These are phyloP conservation scores for Solanum habrochaites DNA, from an alignment of 257 asterid species.

Conservation along the genomic window DNA sequence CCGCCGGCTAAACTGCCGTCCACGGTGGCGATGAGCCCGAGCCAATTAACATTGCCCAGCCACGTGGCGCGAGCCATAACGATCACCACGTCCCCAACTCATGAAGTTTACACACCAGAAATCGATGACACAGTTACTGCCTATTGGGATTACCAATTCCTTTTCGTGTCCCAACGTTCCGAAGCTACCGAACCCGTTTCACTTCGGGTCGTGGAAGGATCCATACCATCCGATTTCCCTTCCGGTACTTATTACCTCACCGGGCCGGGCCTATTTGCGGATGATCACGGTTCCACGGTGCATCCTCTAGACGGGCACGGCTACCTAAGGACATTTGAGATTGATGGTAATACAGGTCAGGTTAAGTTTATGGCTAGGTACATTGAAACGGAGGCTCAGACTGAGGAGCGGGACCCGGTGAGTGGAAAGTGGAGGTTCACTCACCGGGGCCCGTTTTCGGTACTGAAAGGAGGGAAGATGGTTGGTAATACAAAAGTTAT, in stretches of 20 bases:
- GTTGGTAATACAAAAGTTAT: slow-evolving; percentile 91
- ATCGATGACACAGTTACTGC: slow-evolving; percentile 57
- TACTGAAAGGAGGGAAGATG: slow-evolving; percentile 72
- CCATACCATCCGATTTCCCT: slow-evolving; percentile 68
- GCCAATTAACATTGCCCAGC: slow-evolving; percentile 28
- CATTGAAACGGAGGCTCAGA: slow-evolving; percentile 89
- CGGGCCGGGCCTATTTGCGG: slow-evolving; percentile 86
- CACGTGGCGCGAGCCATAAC: slow-evolving; percentile 49
- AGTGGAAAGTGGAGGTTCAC: slow-evolving; percentile 93
- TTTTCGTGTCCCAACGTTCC: slow-evolving; percentile 84
- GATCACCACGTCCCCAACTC: slow-evolving; percentile 35
- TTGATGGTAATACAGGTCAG: slow-evolving; percentile 28
- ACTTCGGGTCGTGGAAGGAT: slow-evolving; percentile 74
- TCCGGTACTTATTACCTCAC: slow-evolving; percentile 77
- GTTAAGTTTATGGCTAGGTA: slow-evolving; percentile 85
- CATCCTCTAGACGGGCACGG: slow-evolving; percentile 98
- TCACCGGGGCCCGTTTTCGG: slow-evolving; percentile 96
- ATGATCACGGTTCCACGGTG: slow-evolving; percentile 95
- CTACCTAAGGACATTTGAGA: slow-evolving; percentile 51
- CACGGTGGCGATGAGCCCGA: slow-evolving; percentile 14
- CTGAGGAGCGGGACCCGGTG: slow-evolving; percentile 69
- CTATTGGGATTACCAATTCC: slow-evolving; percentile 83
- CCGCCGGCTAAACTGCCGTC: slow-evolving; percentile 31
- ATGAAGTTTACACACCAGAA: slow-evolving; percentile 11
- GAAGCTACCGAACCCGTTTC: slow-evolving; percentile 50